Percentiles rank a stretch among this genome's conserved stretches.
Evolutionary conservation across 352 stramenopile species (phyloP).

Genomic region (Pythium angustatum): DNA sequence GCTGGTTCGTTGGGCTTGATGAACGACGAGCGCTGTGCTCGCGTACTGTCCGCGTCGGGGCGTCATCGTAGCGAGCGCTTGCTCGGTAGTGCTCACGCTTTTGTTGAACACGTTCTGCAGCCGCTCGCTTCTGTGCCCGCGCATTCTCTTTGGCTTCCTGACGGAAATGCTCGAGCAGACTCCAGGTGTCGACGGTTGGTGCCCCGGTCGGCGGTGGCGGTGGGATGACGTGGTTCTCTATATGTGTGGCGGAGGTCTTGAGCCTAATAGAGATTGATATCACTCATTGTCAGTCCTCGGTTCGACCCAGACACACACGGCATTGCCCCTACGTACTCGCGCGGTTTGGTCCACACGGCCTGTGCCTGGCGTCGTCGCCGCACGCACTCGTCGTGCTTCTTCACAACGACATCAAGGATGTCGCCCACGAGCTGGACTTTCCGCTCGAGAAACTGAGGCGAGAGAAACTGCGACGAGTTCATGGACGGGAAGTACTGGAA

Average conservation of each 20-base stretch:
- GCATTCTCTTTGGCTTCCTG: slow-evolving; percentile 12
- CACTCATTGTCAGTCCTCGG: background rate
- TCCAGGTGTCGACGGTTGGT: slow-evolving; percentile 17
- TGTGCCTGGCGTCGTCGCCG: slow-evolving; percentile 45
- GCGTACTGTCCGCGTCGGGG: background rate
- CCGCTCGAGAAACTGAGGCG: slow-evolving; percentile 53
- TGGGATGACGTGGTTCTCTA: slow-evolving; percentile 26
- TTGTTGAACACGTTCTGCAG: background rate
- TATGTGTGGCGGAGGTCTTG: slow-evolving; percentile 9
- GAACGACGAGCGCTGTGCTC: background rate
- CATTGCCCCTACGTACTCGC: slow-evolving; percentile 21
- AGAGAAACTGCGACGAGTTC: slow-evolving; percentile 65
- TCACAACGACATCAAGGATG: slow-evolving; percentile 42
- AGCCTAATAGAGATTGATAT: background rate
- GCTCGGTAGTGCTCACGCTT: background rate
- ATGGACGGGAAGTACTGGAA: slow-evolving; percentile 73
- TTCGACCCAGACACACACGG: background rate
- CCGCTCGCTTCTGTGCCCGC: slow-evolving; percentile 6
- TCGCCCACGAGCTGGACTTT: slow-evolving; percentile 64
- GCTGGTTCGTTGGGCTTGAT: slow-evolving; percentile 10
- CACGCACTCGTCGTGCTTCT: slow-evolving; percentile 52
- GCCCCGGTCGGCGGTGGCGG: background rate
- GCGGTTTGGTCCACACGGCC: slow-evolving; percentile 55
- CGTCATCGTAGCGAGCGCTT: background rate
- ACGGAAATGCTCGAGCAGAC: slow-evolving; percentile 19